Evolutionary conservation across 768 basidiomycete species (phyloP).

Genomic region (Russula dissimulans): DNA sequence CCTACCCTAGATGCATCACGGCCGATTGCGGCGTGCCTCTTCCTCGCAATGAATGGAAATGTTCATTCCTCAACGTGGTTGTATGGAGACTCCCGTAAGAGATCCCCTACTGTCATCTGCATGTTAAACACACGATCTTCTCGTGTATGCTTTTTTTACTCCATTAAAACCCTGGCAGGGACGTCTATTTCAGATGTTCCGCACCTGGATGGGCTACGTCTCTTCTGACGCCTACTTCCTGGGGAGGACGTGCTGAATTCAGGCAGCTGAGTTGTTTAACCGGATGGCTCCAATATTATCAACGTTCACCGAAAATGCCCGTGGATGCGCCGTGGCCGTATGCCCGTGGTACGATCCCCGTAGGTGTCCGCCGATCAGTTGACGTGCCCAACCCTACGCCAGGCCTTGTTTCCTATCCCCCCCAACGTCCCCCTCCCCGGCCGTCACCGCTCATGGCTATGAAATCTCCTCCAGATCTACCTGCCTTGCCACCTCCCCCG

Average conservation of each 20-base stretch:
- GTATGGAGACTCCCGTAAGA: not conserved
- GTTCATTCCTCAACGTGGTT: not conserved
- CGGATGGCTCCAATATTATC: not conserved
- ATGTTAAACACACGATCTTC: not conserved
- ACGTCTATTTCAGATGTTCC: not conserved
- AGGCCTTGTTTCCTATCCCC: no score
- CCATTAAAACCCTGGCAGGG: not conserved
- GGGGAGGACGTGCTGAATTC: not conserved
- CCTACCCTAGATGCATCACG: not conserved
- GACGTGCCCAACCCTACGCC: not conserved
- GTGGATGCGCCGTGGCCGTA: not conserved
- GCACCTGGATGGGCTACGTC: not conserved
- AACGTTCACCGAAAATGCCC: not conserved
- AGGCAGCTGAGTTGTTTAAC: not conserved
- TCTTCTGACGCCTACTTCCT: not conserved
- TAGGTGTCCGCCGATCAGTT: constrained; percentile 8
- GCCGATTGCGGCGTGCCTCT: not conserved
- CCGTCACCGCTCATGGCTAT: no score
- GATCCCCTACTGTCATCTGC: not conserved
- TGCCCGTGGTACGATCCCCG: not conserved
- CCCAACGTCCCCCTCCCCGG: no score
- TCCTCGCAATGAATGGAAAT: not conserved
- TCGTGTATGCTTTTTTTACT: not conserved
- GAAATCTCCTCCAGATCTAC: no score
- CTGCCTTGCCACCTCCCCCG: no score